A percentile compares a stretch with the other conserved stretches of the same genome.
Conservation (phyloP, 2,329 filamentous ascomycete genomes). For the Botrytis paeoniae region DNA sequence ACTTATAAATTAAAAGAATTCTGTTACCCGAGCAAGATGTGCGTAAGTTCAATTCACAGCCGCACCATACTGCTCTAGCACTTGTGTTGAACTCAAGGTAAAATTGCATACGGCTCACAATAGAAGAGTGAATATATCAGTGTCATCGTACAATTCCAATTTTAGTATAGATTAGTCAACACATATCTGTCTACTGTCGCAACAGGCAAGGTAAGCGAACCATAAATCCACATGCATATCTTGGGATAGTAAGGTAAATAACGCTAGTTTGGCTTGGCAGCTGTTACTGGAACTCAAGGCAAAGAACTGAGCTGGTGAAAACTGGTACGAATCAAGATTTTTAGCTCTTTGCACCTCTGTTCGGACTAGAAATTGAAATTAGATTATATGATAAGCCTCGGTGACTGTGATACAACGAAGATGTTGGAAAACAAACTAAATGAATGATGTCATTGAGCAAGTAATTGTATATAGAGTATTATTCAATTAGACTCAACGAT, state of each 20-base stretch:
- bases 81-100: not conserved
- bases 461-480: not conserved
- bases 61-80: not conserved
- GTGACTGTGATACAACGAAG: not conserved
- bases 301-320: too few relatives aligned
- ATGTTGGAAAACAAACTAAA: not conserved
- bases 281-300: too few relatives aligned
- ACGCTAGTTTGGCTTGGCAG: not conserved
- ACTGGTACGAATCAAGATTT: rapidly evolving
- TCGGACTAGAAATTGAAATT: not conserved
- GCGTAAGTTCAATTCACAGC: not conserved
- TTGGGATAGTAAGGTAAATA: not conserved
- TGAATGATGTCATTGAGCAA: too few relatives aligned
- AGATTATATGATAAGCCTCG: not conserved
- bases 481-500: too few relatives aligned
- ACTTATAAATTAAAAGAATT: not conserved
- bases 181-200: not conserved
- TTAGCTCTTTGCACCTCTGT: not conserved
- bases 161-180: not conserved
- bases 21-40: not conserved
- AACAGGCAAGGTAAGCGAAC: not conserved
- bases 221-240: not conserved
- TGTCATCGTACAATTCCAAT: rapidly evolving
- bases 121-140: not conserved
- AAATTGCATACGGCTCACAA: not conserved